Percentiles rank a stretch among this genome's conserved stretches.
phyloP scores from a whole-genome alignment of 2,329 filamentous ascomycete species.

The Ophiocordyceps sinensis region DNA sequence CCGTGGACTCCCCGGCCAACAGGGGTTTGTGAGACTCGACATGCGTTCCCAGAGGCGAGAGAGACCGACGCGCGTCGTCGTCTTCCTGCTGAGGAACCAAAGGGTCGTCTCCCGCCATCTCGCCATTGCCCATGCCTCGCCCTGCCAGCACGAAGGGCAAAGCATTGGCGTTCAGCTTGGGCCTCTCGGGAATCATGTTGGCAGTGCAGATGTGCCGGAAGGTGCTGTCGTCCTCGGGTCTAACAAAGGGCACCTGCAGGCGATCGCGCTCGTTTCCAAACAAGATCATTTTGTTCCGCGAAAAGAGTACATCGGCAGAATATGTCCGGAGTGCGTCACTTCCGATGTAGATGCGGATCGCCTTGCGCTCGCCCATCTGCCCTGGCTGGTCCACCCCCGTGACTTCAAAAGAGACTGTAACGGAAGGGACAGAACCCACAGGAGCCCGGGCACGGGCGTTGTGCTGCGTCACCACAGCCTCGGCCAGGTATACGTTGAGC shows the following conservation, averaged over 20 bases:
- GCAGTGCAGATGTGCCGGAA: conserved; percentile 67
- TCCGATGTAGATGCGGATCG: conserved; percentile 76
- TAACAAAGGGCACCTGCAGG: conserved; percentile 78
- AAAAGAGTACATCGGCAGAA: conserved; percentile 83
- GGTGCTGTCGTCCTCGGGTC: conserved; percentile 70
- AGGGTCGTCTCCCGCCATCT: background rate
- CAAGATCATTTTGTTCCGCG: conserved; percentile 75
- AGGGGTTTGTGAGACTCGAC: conserved; percentile 19
- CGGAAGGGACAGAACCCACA: conserved; percentile 55
- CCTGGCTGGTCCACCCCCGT: conserved; percentile 35
- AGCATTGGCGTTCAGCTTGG: conserved; percentile 41
- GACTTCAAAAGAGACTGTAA: conserved; percentile 68
- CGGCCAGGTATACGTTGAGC: conserved; percentile 75
- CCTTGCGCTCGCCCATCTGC: conserved; percentile 28
- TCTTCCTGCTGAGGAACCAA: conserved; percentile 9
- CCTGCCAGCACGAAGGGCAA: conserved; percentile 27
- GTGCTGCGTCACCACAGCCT: conserved; percentile 68
- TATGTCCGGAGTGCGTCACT: conserved; percentile 77
- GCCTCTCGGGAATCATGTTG: conserved; percentile 37
- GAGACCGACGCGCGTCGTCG: conserved; percentile 10
- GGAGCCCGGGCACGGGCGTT: conserved; percentile 60
- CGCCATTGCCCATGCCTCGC: conserved; percentile 7
- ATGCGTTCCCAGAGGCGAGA: conserved; percentile 22
- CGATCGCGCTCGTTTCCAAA: conserved; percentile 80
- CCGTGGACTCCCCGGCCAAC: conserved; percentile 22